Percentiles rank a stretch among this genome's conserved stretches.
Conservation (phyloP, 257 asterid species). For the Coffea eugenioides region DNA sequence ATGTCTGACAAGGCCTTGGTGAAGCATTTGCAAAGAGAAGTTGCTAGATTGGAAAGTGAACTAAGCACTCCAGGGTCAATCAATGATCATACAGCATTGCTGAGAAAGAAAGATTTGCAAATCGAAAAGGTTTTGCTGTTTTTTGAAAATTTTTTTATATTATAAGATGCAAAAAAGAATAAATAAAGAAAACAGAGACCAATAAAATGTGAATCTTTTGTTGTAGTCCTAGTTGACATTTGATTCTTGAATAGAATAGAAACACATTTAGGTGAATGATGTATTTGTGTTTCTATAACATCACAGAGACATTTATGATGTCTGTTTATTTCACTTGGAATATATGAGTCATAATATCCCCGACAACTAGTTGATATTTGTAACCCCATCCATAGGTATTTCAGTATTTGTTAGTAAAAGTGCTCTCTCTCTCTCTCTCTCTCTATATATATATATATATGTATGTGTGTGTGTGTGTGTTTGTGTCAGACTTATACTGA, state of each 20-base stretch:
- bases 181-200: neutral
- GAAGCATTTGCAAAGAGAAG: conserved; percentile 95
- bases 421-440: neutral
- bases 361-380: neutral
- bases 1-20: conserved; percentile 99
- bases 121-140: conserved; percentile 71
- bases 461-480: too few species aligned
- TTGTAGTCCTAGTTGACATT: neutral
- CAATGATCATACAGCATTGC: conserved; percentile 61
- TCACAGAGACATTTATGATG: neutral
- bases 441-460: too few species aligned
- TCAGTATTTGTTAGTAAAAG: neutral
- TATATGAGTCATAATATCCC: neutral
- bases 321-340: neutral
- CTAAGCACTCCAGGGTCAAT: conserved; percentile 69
- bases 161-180: neutral
- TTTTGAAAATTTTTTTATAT: neutral
- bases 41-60: conserved; percentile 94
- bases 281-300: neutral
- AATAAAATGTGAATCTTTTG: neutral
- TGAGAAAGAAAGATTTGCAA: conserved; percentile 85
- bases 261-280: neutral
- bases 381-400: neutral
- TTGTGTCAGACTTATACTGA: neutral
- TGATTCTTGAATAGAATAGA: neutral